A percentile compares a stretch with the other conserved stretches of the same genome.
Conservation (phyloP, 768 basidiomycete species). For the Boletus vermiculosoides region DNA sequence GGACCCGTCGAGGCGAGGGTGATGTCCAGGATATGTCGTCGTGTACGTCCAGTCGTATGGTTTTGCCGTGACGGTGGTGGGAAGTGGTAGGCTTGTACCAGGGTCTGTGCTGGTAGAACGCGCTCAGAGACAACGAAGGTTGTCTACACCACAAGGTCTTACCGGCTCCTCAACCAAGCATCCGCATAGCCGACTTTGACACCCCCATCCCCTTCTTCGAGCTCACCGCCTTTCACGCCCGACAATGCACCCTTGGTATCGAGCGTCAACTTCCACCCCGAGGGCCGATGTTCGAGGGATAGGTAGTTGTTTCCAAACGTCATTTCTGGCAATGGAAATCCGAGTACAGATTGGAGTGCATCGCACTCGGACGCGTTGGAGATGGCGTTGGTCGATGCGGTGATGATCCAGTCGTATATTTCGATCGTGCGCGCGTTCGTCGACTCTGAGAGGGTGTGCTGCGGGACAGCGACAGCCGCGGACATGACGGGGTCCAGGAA, state of each 20-base stretch:
- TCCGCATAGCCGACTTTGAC: conserved; percentile 96
- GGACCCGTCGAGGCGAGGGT: conserved; percentile 8
- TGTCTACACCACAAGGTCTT: not conserved
- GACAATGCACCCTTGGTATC: conserved; percentile 64
- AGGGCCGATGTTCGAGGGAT: conserved; percentile 59
- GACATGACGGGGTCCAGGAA: conserved; percentile 35
- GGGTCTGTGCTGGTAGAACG: conserved; percentile 58
- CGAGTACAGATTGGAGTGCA: conserved; percentile 57
- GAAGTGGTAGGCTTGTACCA: conserved; percentile 61
- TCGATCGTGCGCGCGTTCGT: conserved; percentile 69
- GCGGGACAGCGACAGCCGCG: conserved; percentile 48
- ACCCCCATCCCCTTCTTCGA: conserved; percentile 79
- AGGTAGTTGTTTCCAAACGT: conserved; percentile 87
- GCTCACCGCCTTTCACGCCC: conserved; percentile 72
- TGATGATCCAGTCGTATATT: conserved; percentile 66
- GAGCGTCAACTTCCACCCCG: conserved; percentile 67
- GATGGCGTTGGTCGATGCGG: conserved; percentile 72
- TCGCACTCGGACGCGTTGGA: conserved; percentile 77
- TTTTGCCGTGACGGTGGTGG: conserved; percentile 71
- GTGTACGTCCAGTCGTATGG: conserved; percentile 99
- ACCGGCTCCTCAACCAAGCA: conserved; percentile 91
- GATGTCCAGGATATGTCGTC: conserved; percentile 76
- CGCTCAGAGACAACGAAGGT: conserved; percentile 22
- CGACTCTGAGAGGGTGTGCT: conserved; percentile 66
- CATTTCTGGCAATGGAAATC: conserved; percentile 93